Conservation (phyloP, 164 flowering plant species). For the Vitis riparia region DNA sequence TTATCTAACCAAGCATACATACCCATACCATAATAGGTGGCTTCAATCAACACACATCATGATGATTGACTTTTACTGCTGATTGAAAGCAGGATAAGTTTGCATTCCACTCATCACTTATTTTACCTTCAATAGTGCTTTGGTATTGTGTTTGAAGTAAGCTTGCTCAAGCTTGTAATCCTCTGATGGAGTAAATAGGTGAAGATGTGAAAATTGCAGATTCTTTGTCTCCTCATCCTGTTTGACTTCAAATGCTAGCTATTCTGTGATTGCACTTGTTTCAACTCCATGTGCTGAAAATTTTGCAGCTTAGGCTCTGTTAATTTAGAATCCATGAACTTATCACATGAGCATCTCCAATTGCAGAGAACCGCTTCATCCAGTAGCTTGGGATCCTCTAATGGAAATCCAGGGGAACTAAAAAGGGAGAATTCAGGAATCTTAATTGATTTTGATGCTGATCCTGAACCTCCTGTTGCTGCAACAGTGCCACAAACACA, state of each 20-base stretch:
- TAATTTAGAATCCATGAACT: neutral
- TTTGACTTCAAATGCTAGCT: no score
- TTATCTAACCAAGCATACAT: no score
- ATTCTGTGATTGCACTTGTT: no score
- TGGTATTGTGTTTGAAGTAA: no score
- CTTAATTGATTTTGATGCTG: conserved; percentile 91
- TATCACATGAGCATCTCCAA: neutral
- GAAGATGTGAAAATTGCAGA: no score
- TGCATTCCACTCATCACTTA: neutral
- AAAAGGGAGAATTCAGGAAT: conserved; percentile 55
- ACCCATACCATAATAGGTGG: no score
- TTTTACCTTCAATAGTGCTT: neutral
- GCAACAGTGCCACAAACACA: conserved; percentile 37
- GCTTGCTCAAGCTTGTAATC: no score
- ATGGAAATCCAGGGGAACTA: conserved; percentile 54
- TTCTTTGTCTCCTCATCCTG: no score
- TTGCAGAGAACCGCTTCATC: conserved; percentile 90
- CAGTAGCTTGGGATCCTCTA: conserved; percentile 71
- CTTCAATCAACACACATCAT: no score
- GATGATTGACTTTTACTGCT: neutral
- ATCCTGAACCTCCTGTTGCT: conserved; percentile 64
- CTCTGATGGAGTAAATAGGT: no score
- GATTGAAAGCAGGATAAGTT: neutral
- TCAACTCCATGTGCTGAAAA: no score
- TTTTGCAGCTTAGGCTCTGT: neutral